Percentiles rank a stretch among this genome's conserved stretches.
phyloP scores from a whole-genome alignment of 306 rosid genomes.

The Vigna reflexopilosa region DNA sequence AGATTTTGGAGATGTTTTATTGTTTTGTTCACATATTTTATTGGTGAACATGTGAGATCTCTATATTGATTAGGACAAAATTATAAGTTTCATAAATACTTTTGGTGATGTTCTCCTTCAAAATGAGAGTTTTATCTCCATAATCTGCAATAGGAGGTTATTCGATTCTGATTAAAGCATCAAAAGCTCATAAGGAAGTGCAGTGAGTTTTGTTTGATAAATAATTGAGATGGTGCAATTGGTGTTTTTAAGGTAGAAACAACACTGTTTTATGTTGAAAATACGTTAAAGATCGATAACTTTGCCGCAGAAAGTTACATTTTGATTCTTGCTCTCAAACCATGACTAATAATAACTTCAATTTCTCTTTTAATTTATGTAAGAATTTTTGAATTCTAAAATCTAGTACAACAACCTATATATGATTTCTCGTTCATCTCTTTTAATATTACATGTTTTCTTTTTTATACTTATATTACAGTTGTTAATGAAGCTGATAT shows the following conservation, averaged over 20 bases:
- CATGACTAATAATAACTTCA: no score
- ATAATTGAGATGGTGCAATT: neutral
- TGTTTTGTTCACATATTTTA: neutral
- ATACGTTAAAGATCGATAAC: neutral
- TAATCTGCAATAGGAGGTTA: neutral
- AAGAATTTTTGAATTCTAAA: no score
- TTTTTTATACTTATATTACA: no score
- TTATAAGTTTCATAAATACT: neutral
- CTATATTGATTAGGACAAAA: neutral
- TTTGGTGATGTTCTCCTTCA: neutral
- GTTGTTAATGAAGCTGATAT: no score
- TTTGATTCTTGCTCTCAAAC: no score
- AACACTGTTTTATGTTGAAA: neutral
- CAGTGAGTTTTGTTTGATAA: neutral
- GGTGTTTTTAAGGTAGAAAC: neutral
- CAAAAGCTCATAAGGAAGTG: neutral
- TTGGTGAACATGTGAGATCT: neutral
- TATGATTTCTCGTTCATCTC: no score
- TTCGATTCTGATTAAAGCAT: neutral
- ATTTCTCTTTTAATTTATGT: no score
- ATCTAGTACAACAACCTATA: no score
- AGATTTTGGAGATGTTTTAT: neutral
- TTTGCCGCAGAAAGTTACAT: neutral
- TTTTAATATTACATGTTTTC: no score
- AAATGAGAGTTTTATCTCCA: neutral